A percentile compares a stretch with the other conserved stretches of the same genome.
These are phyloP conservation scores for Cubamyces lactineus DNA, from an alignment of 768 basidiomycete species.

Conservation along the genomic window DNA sequence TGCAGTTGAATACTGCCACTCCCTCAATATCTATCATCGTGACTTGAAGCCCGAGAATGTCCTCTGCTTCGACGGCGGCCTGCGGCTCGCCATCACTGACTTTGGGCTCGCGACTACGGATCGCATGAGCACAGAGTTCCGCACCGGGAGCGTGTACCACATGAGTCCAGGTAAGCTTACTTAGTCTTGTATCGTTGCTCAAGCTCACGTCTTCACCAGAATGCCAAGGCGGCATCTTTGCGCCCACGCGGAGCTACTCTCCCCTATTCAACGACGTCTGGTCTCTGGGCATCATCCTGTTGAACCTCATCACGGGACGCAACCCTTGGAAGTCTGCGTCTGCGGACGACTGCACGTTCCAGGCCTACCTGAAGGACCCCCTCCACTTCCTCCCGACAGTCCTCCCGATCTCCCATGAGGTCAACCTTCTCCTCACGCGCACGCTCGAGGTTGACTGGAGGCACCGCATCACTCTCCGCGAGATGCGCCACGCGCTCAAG, in stretches of 20 bases:
- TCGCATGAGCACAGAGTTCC: constrained; percentile 81
- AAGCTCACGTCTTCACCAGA: constrained; percentile 52
- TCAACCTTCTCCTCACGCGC: constrained; percentile 38
- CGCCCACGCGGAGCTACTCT: constrained; percentile 71
- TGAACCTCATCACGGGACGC: constrained; percentile 92
- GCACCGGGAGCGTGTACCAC: constrained; percentile 97
- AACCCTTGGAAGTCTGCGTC: constrained; percentile 97
- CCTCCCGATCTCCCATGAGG: constrained; percentile 42
- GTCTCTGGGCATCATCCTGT: constrained; percentile 94
- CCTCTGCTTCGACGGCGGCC: constrained; percentile 79
- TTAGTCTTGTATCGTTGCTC: constrained; percentile 15
- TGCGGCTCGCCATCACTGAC: constrained; percentile 85
- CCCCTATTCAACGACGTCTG: constrained; percentile 93
- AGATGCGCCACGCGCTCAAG: constrained; percentile 61
- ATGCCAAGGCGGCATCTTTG: constrained; percentile 79
- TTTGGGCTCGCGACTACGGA: constrained; percentile 95
- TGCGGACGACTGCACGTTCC: constrained; percentile 82
- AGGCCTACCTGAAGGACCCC: constrained; percentile 81
- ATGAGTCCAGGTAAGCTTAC: constrained; percentile 86
- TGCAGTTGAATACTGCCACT: constrained; percentile 92
- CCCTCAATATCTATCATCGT: constrained; percentile 90
- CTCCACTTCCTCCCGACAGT: constrained; percentile 73
- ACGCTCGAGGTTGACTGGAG: constrained; percentile 41
- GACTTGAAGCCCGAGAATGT: constrained; percentile 98
- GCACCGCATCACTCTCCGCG: constrained; percentile 39